phyloP scores from a whole-genome alignment of 1,139 yeast species.

The Lodderomyces theae region DNA sequence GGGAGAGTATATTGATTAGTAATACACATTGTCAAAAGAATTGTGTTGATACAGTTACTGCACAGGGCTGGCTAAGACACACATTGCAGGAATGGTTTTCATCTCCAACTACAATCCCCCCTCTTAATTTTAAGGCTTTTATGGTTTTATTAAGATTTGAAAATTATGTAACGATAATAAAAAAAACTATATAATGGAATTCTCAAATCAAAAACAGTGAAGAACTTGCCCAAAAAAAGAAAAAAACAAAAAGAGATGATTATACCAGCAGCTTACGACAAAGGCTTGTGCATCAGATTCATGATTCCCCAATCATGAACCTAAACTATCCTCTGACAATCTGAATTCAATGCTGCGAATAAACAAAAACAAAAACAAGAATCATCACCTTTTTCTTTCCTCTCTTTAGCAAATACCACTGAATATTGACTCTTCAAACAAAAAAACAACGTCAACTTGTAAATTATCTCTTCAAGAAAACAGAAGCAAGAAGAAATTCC shows the following conservation, averaged over 20 bases:
- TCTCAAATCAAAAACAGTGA: not conserved
- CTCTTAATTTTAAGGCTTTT: not conserved
- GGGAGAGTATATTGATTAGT: too few species aligned
- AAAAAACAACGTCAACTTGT: not conserved
- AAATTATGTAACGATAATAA: not conserved
- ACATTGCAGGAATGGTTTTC: too few species aligned
- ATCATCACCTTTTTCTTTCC: not conserved
- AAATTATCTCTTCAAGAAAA: not conserved
- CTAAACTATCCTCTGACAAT: not conserved
- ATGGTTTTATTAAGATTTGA: constrained; percentile 1
- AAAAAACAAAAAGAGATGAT: not conserved
- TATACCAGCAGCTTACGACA: not conserved
- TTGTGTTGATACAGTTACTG: too few species aligned
- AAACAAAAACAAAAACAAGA: too few species aligned
- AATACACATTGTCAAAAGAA: too few species aligned
- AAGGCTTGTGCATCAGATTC: not conserved
- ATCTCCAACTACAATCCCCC: not conserved
- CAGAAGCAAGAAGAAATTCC: not conserved
- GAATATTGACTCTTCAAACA: too few species aligned
- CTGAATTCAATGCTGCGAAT: not conserved
- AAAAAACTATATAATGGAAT: not conserved
- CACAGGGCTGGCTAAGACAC: too few species aligned
- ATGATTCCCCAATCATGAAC: constrained; percentile 1
- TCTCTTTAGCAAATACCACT: not conserved
- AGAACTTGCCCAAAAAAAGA: not conserved